Conservation (phyloP, 2,329 filamentous ascomycete species). For the Aureobasidium uvarum region DNA sequence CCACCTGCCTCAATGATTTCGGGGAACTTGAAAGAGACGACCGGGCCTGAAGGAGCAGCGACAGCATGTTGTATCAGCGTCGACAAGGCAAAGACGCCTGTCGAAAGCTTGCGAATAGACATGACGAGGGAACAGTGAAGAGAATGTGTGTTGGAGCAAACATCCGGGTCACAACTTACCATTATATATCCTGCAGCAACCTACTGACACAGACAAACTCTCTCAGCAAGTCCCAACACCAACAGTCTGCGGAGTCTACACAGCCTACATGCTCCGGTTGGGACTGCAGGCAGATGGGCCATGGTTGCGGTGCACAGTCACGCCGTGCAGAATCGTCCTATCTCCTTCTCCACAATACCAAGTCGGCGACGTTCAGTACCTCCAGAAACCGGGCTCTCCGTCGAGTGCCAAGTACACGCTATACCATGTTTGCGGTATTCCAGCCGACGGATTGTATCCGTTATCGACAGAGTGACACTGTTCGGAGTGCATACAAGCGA, state of each 20-base stretch:
- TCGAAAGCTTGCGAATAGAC: slow-evolving; percentile 18
- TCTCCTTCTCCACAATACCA: background rate
- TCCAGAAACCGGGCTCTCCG: background rate
- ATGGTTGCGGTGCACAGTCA: slow-evolving; percentile 18
- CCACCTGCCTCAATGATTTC: slow-evolving; percentile 34
- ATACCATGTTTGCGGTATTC: background rate
- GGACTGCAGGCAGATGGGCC: background rate
- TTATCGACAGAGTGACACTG: background rate
- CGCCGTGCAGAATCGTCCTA: slow-evolving; percentile 10
- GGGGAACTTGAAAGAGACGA: slow-evolving; percentile 19
- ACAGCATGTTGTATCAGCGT: slow-evolving; percentile 18
- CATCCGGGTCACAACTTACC: background rate
- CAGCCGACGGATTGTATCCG: background rate
- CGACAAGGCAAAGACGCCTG: slow-evolving; percentile 22
- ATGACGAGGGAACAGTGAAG: background rate
- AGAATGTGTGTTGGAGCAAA: background rate
- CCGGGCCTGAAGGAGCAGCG: slow-evolving; percentile 4
- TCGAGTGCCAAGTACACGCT: slow-evolving; percentile 6
- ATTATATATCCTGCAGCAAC: slow-evolving; percentile 1
- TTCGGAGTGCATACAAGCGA: background rate
- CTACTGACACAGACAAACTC: background rate
- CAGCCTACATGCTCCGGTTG: slow-evolving; percentile 1
- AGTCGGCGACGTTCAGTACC: background rate
- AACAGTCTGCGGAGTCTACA: background rate
- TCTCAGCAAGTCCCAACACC: background rate